phyloP scores from a whole-genome alignment of 768 basidiomycete species.

The Russula vinacea region DNA sequence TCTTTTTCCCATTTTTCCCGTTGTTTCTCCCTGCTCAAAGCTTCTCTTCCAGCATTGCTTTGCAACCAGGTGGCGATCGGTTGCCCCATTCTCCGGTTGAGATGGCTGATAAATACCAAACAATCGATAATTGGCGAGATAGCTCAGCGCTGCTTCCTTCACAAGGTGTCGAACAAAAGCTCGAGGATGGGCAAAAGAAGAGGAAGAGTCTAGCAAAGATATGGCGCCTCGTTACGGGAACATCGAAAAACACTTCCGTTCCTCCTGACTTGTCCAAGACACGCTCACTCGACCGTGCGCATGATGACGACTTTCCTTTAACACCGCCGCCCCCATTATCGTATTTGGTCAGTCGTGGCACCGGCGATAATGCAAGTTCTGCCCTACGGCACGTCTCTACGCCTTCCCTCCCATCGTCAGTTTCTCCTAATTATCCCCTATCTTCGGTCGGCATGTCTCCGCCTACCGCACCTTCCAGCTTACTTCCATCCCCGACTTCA shows the following conservation, averaged over 20 bases:
- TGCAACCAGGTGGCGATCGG: conserved; percentile 57
- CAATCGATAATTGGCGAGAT: conserved; percentile 31
- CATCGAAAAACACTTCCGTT: conserved; percentile 40
- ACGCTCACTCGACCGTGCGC: conserved; percentile 41
- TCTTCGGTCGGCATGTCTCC: conserved; percentile 66
- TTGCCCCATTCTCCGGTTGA: conserved; percentile 26
- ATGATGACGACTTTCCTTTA: conserved; percentile 71
- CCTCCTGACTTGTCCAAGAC: conserved; percentile 36
- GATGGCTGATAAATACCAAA: conserved; percentile 28
- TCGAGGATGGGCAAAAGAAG: conserved; percentile 57
- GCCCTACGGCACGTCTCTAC: conserved; percentile 63
- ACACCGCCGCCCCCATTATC: conserved; percentile 90
- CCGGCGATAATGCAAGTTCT: conserved; percentile 49
- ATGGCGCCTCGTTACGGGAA: conserved; percentile 72
- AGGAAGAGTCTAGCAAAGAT: conserved; percentile 77
- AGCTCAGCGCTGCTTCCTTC: conserved; percentile 11
- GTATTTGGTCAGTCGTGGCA: conserved; percentile 66
- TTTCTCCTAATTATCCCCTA: conserved; percentile 53
- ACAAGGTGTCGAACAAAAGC: conserved; percentile 30
- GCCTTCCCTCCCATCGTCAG: conserved; percentile 60
- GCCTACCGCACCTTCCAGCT: conserved; percentile 70
- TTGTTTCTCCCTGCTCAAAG: conserved; percentile 16
- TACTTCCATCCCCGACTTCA: conserved; percentile 71
- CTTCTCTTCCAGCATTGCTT: conserved; percentile 55
- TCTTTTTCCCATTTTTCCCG: conserved; percentile 3